A percentile compares a stretch with the other conserved stretches of the same genome.
Evolutionary conservation across 129 eudicot species (phyloP).

Genomic region (Flaveria brownii): DNA sequence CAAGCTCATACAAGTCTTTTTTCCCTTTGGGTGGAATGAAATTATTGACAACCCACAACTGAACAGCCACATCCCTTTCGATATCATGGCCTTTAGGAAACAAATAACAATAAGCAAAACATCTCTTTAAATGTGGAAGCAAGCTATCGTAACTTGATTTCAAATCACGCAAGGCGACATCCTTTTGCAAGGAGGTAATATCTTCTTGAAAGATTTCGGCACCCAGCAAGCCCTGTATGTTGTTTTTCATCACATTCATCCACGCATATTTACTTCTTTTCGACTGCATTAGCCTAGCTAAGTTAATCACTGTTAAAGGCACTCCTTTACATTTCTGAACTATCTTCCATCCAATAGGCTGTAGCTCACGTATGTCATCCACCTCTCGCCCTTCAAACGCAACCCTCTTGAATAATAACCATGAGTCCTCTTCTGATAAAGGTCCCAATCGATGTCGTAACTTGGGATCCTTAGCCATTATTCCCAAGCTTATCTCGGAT

Average conservation of each 20-base stretch:
- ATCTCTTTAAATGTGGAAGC: slow-evolving; percentile 3
- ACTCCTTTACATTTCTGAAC: slow-evolving; percentile 15
- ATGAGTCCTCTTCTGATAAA: slow-evolving; percentile 25
- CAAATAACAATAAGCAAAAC: slow-evolving; percentile 31
- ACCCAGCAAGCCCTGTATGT: neutral
- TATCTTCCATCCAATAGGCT: slow-evolving; percentile 20
- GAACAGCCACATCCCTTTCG: neutral
- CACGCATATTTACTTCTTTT: neutral
- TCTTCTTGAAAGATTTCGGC: no score
- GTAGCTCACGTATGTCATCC: slow-evolving; percentile 15
- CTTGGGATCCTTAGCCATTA: slow-evolving; percentile 22
- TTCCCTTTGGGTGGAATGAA: neutral
- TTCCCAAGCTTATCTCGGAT: neutral
- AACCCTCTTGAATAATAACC: slow-evolving; percentile 29
- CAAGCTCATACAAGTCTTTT: neutral
- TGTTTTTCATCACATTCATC: neutral
- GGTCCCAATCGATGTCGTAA: slow-evolving; percentile 15
- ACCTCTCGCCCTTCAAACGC: slow-evolving; percentile 31
- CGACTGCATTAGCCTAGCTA: slow-evolving; percentile 15
- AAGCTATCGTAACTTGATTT: neutral
- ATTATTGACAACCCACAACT: neutral
- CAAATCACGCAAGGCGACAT: neutral
- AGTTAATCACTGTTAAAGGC: neutral
- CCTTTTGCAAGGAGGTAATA: neutral
- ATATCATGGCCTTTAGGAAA: neutral